A percentile compares a stretch with the other conserved stretches of the same genome.
These are phyloP conservation scores for Ogataea minuta DNA, from an alignment of 805 yeast species.

Conservation along the genomic window DNA sequence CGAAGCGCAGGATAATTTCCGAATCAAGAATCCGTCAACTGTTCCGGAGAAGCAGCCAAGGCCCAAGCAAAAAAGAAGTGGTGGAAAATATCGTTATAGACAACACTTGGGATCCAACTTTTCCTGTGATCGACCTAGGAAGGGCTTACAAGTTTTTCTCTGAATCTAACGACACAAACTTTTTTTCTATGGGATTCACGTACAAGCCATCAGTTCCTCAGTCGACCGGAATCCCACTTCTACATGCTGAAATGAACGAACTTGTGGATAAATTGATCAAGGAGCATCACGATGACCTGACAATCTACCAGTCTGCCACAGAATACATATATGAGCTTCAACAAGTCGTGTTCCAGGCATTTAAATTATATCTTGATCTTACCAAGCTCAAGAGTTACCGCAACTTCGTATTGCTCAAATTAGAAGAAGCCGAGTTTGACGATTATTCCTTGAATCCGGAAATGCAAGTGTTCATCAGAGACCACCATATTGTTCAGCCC, in stretches of 20 bases:
- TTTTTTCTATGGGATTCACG: slow-evolving; percentile 26
- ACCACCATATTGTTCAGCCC: slow-evolving; percentile 28
- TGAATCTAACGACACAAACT: slow-evolving; percentile 18
- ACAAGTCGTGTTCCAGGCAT: slow-evolving; percentile 24
- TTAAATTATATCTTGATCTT: slow-evolving; percentile 22
- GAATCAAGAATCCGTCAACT: slow-evolving; percentile 21
- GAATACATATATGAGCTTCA: slow-evolving; percentile 25
- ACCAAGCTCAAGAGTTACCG: slow-evolving; percentile 23
- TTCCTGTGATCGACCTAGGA: slow-evolving; percentile 15
- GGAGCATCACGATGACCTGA: slow-evolving; percentile 31
- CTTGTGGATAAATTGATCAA: slow-evolving; percentile 18
- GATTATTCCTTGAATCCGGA: slow-evolving; percentile 19
- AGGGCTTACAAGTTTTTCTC: slow-evolving; percentile 13
- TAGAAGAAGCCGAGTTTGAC: slow-evolving; percentile 25
- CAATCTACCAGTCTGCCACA: slow-evolving; percentile 26
- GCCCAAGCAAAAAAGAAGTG: slow-evolving; percentile 5
- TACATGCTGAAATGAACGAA: slow-evolving; percentile 24
- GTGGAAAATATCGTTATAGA: slow-evolving; percentile 1
- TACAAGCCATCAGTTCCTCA: slow-evolving; percentile 7
- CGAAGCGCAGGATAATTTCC: slow-evolving; percentile 17
- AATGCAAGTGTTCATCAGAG: slow-evolving; percentile 24
- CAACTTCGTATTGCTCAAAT: slow-evolving; percentile 18
- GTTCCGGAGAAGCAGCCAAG: slow-evolving; percentile 17
- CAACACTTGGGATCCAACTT: slow-evolving; percentile 16
- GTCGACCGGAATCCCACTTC: slow-evolving; percentile 14